Conservation (phyloP, 192 early-diverging fungal genomes). For the Coemansia sp. region DNA sequence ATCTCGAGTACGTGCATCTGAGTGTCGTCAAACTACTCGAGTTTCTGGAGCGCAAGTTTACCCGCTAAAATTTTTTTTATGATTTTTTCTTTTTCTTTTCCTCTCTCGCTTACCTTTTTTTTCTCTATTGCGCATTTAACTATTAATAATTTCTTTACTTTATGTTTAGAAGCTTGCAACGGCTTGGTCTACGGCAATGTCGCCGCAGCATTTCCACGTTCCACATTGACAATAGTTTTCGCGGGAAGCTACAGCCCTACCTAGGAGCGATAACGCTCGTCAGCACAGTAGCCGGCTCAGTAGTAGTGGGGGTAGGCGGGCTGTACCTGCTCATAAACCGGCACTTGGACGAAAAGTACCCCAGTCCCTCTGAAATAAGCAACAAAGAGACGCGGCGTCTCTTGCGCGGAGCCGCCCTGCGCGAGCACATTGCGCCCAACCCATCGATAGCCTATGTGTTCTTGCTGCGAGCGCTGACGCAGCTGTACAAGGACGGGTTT, state of each 20-base stretch:
- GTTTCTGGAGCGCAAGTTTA: slow-evolving; percentile 82
- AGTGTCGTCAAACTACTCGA: slow-evolving; percentile 78
- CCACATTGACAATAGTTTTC: slow-evolving; percentile 31
- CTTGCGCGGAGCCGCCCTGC: slow-evolving; percentile 36
- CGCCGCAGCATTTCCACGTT: slow-evolving; percentile 31
- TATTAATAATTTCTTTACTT: background rate
- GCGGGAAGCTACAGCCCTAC: slow-evolving; percentile 38
- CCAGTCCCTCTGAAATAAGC: slow-evolving; percentile 8
- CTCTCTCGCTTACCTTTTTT: slow-evolving; percentile 10
- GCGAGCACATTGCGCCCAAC: slow-evolving; percentile 45
- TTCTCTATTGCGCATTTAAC: background rate
- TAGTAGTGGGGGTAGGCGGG: slow-evolving; percentile 17
- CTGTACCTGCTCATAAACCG: slow-evolving; percentile 19
- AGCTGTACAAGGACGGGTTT: slow-evolving; percentile 33
- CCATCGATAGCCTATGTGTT: slow-evolving; percentile 42
- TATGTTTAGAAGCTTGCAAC: background rate
- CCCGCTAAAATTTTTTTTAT: slow-evolving; percentile 11
- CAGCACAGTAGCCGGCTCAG: slow-evolving; percentile 20
- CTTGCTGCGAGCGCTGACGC: slow-evolving; percentile 32
- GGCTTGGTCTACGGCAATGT: background rate
- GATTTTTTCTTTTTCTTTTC: slow-evolving; percentile 7
- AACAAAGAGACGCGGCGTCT: slow-evolving; percentile 21
- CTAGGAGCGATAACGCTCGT: slow-evolving; percentile 23
- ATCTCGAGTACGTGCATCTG: slow-evolving; percentile 91
- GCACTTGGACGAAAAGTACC: slow-evolving; percentile 26